Conservation (phyloP, 2,329 filamentous ascomycete genomes). For the Knufia fluminis region DNA sequence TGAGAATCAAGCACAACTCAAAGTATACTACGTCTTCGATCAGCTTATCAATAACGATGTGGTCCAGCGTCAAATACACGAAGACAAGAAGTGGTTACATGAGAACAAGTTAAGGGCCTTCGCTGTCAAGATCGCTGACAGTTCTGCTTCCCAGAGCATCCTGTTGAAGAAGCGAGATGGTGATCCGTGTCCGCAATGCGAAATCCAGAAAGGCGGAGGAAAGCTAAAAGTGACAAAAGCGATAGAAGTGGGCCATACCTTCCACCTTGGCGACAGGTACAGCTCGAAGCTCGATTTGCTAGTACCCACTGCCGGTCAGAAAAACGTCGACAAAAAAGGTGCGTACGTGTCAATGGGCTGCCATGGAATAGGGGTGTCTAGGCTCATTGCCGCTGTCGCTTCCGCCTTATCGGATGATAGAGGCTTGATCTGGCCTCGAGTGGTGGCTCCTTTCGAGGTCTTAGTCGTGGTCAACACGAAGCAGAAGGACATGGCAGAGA, state of each 20-base stretch:
- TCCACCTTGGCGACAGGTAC: conserved; percentile 85
- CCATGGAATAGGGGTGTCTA: conserved; percentile 86
- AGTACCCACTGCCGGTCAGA: conserved; percentile 32
- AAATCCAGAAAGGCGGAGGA: conserved; percentile 34
- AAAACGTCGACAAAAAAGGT: conserved; percentile 20
- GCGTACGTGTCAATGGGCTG: conserved; percentile 70
- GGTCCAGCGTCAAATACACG: neutral
- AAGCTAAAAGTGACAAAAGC: conserved; percentile 58
- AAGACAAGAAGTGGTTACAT: conserved; percentile 1
- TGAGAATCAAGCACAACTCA: conserved; percentile 29
- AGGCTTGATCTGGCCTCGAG: conserved; percentile 80
- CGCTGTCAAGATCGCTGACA: conserved; percentile 7
- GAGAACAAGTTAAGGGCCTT: conserved; percentile 9
- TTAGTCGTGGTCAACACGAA: conserved; percentile 51
- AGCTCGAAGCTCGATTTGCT: conserved; percentile 61
- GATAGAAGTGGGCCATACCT: conserved; percentile 90
- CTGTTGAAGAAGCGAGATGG: conserved; percentile 57
- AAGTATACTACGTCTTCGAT: conserved; percentile 21
- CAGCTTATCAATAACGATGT: conserved; percentile 11
- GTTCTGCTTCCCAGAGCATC: conserved; percentile 26
- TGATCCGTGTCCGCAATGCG: conserved; percentile 67
- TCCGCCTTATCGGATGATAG: conserved; percentile 60
- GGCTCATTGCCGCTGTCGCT: conserved; percentile 79
- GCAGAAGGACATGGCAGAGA: conserved; percentile 25
- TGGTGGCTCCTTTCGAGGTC: conserved; percentile 75